Percentiles rank a stretch among this genome's conserved stretches.
Evolutionary conservation across 768 basidiomycete species (phyloP).

Genomic region (Sarcomyxa edulis): DNA sequence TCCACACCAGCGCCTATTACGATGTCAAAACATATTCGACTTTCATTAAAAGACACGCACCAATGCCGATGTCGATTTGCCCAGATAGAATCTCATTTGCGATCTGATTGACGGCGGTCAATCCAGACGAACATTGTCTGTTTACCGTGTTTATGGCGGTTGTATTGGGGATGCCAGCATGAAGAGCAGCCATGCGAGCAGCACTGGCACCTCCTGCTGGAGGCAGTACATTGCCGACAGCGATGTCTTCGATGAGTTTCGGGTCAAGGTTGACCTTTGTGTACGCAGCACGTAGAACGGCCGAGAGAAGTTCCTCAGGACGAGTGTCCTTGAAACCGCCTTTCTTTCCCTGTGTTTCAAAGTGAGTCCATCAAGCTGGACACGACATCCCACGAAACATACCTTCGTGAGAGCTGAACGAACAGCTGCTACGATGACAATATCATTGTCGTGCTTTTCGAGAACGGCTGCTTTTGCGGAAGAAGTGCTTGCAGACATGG

Average conservation of each 20-base stretch:
- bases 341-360: slow-evolving; percentile 55
- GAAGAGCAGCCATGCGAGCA: slow-evolving; percentile 84
- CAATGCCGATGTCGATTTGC: slow-evolving; percentile 88
- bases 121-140: slow-evolving; percentile 85
- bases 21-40: slow-evolving; percentile 5
- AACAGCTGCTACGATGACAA: slow-evolving; percentile 85
- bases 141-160: slow-evolving; percentile 79
- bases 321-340: slow-evolving; percentile 90
- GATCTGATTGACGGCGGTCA: slow-evolving; percentile 78
- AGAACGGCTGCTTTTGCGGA: slow-evolving; percentile 56
- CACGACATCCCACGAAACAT: slow-evolving; percentile 10
- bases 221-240: slow-evolving; percentile 86
- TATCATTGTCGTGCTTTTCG: slow-evolving; percentile 74
- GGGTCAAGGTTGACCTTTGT: slow-evolving; percentile 68
- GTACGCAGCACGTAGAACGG: slow-evolving; percentile 72
- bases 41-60: slow-evolving; percentile 31
- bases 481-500: slow-evolving; percentile 30
- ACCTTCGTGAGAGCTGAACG: slow-evolving; percentile 94
- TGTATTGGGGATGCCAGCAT: slow-evolving; percentile 79
- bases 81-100: slow-evolving; percentile 74
- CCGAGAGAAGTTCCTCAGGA: slow-evolving; percentile 76
- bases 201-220: slow-evolving; percentile 76
- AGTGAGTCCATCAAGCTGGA: slow-evolving; percentile 4
- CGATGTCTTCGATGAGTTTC: slow-evolving; percentile 75
- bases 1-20: slow-evolving; percentile 76